Conservation (phyloP, 2,329 filamentous ascomycete genomes). For the Ascochyta pisi region DNA sequence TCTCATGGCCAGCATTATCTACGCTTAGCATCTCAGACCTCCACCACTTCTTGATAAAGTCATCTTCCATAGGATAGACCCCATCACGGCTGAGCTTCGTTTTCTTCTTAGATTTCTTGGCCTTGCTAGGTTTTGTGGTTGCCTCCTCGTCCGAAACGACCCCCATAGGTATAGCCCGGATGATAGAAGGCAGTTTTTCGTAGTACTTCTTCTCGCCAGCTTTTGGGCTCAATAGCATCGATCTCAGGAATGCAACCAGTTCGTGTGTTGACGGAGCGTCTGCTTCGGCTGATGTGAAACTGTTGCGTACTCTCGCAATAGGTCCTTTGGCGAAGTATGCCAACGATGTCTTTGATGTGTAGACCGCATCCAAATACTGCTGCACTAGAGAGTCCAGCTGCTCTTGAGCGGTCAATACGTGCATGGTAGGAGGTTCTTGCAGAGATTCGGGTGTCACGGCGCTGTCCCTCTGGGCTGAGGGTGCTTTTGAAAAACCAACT, state of each 20-base stretch:
- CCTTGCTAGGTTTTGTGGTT: constrained; percentile 38
- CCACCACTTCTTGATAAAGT: constrained; percentile 75
- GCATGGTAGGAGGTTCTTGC: constrained; percentile 6
- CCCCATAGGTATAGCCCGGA: constrained; percentile 62
- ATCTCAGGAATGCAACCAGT: constrained; percentile 72
- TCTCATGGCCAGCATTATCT: constrained; percentile 41
- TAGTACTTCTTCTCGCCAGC: constrained; percentile 81
- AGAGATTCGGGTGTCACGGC: not conserved
- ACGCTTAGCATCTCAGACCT: constrained; percentile 51
- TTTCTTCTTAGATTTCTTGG: constrained; percentile 53
- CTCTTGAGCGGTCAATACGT: constrained; percentile 38
- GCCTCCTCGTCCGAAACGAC: constrained; percentile 53
- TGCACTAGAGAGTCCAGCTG: constrained; percentile 60
- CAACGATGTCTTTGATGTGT: constrained; percentile 69
- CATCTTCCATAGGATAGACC: constrained; percentile 71
- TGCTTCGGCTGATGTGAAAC: constrained; percentile 70
- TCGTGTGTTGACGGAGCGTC: constrained; percentile 67
- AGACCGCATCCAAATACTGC: constrained; percentile 55
- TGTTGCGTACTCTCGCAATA: constrained; percentile 74
- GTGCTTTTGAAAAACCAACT: not conserved
- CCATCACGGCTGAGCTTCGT: constrained; percentile 70
- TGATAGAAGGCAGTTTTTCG: constrained; percentile 70
- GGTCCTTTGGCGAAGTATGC: constrained; percentile 87
- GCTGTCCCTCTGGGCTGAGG: not conserved
- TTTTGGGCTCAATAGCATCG: constrained; percentile 69